Conservation (phyloP, 495 filamentous ascomycete species). For the Alectoria sarmentosa region DNA sequence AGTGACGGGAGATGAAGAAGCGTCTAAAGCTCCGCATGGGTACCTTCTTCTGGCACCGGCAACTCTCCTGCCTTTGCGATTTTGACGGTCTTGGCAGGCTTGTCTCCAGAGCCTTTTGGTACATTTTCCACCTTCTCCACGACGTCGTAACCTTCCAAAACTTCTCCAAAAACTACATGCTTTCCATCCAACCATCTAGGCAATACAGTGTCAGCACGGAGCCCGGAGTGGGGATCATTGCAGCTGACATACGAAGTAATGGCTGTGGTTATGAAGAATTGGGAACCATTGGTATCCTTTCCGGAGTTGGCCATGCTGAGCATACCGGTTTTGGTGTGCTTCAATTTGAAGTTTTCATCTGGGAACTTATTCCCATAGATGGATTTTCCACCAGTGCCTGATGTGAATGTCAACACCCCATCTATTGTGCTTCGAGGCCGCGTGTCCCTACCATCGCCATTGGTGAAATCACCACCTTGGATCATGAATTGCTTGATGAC, state of each 20-base stretch:
- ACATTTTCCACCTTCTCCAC: slow-evolving; percentile 83
- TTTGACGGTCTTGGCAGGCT: slow-evolving; percentile 68
- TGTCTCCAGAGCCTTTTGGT: slow-evolving; percentile 63
- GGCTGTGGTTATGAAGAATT: slow-evolving; percentile 95
- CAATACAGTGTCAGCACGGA: slow-evolving; percentile 28
- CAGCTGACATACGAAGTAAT: slow-evolving; percentile 59
- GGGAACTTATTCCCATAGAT: slow-evolving; percentile 93
- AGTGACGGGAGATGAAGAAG: slow-evolving; percentile 26
- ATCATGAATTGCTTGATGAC: slow-evolving; percentile 99
- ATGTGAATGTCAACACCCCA: slow-evolving; percentile 20
- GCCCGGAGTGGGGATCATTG: neutral
- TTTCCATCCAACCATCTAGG: slow-evolving; percentile 83
- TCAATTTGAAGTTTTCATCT: slow-evolving; percentile 99
- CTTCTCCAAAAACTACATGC: slow-evolving; percentile 89
- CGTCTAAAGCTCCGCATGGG: slow-evolving; percentile 86
- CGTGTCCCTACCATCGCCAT: slow-evolving; percentile 59
- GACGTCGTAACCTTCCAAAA: slow-evolving; percentile 85
- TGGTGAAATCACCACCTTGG: slow-evolving; percentile 98
- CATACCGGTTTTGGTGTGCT: slow-evolving; percentile 62
- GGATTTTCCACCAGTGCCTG: slow-evolving; percentile 91
- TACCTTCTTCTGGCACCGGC: slow-evolving; percentile 89
- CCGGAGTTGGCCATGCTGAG: slow-evolving; percentile 84
- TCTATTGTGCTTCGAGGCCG: neutral
- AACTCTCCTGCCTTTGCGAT: slow-evolving; percentile 94
- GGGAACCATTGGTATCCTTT: slow-evolving; percentile 95